phyloP scores from a whole-genome alignment of 106 monocot genomes.

The Platanthera guangdongensis region DNA sequence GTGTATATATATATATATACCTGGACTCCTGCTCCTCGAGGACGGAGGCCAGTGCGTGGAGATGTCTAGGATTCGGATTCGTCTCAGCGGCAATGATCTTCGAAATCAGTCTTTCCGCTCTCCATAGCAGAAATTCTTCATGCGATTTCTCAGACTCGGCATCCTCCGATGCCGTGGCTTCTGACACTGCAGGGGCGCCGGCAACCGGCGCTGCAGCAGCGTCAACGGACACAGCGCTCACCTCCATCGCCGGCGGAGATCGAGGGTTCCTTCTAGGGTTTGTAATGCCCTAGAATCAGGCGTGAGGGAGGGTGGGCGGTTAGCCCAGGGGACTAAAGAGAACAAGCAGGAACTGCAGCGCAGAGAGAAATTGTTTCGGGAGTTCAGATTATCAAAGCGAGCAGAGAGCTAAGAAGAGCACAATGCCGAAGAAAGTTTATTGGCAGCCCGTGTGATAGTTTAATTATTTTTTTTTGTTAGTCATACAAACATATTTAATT shows the following conservation, averaged over 20 bases:
- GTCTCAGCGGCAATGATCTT: conserved; percentile 44
- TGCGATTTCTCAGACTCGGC: conserved; percentile 18
- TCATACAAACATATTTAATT: too few relatives aligned
- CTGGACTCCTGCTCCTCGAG: conserved; percentile 69
- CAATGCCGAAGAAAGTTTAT: too few relatives aligned
- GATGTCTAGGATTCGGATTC: conserved; percentile 76
- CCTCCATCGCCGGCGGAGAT: conserved; percentile 12
- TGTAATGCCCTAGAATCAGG: background rate
- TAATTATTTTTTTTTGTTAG: too few relatives aligned
- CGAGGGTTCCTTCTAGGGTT: background rate
- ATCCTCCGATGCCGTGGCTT: conserved; percentile 17
- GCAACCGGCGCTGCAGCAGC: conserved; percentile 4
- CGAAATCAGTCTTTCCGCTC: conserved; percentile 62
- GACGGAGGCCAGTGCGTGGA: conserved; percentile 82
- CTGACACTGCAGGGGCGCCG: conserved; percentile 5
- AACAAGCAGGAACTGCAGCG: too few relatives aligned
- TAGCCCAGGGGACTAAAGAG: too few relatives aligned
- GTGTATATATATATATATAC: too few relatives aligned
- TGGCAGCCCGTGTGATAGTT: too few relatives aligned
- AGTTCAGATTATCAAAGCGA: too few relatives aligned
- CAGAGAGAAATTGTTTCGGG: too few relatives aligned
- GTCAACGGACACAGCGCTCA: background rate
- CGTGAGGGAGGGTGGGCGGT: too few relatives aligned
- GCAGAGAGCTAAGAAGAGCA: too few relatives aligned
- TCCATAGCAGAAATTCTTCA: conserved; percentile 44